Conservation (phyloP, 1,139 yeast species). For the Kodamaea alishanica region DNA sequence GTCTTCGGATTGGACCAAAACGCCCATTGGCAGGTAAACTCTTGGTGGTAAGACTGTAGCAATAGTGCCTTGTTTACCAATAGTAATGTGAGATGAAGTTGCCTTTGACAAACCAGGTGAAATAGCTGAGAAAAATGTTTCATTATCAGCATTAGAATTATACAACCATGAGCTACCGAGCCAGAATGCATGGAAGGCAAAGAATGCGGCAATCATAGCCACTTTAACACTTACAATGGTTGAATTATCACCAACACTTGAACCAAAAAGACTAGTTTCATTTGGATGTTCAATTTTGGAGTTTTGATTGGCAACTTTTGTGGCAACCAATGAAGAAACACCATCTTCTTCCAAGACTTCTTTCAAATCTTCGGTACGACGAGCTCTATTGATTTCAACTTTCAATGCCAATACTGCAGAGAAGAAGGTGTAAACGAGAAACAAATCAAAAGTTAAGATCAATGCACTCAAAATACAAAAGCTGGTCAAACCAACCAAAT, state of each 20-base stretch:
- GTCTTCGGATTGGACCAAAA: constrained; percentile 66
- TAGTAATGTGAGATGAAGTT: constrained; percentile 39
- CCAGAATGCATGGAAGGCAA: constrained; percentile 73
- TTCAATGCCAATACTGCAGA: constrained; percentile 84
- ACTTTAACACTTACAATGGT: constrained; percentile 62
- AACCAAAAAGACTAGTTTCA: constrained; percentile 26
- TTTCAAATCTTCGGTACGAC: constrained; percentile 76
- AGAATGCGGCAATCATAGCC: constrained; percentile 62
- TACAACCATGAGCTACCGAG: constrained; percentile 71
- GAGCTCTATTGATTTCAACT: constrained; percentile 85
- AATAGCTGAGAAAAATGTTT: constrained; percentile 27
- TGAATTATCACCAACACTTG: constrained; percentile 17
- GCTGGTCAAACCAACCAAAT: constrained; percentile 72
- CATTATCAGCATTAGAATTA: constrained; percentile 27
- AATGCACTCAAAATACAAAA: constrained; percentile 78
- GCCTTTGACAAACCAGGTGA: constrained; percentile 34
- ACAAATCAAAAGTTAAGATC: constrained; percentile 68
- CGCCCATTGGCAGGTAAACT: constrained; percentile 66
- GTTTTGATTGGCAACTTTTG: constrained; percentile 55
- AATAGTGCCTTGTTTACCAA: constrained; percentile 50
- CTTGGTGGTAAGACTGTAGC: constrained; percentile 67
- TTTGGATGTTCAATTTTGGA: constrained; percentile 47
- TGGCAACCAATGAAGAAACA: constrained; percentile 65
- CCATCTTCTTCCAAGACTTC: constrained; percentile 94
- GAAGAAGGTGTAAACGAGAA: constrained; percentile 78